Conservation (phyloP, 805 yeast genomes). For the Saccharomycopsis selenospora region DNA sequence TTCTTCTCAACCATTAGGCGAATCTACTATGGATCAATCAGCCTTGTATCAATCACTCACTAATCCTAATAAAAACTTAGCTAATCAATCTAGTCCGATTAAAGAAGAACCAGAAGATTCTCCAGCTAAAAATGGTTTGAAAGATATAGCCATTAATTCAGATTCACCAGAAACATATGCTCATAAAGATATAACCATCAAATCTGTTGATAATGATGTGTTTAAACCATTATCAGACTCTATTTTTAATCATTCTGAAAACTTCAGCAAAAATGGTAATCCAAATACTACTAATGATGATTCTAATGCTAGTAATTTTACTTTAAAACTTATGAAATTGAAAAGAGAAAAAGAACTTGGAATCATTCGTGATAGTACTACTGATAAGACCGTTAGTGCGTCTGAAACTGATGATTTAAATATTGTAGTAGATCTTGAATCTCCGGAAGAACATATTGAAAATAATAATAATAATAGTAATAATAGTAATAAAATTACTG, state of each 20-base stretch:
- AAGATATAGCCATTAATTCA: neutral
- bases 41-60: conserved; percentile 3
- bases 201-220: conserved; percentile 8
- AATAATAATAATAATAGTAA: neutral
- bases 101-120: neutral
- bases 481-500: neutral
- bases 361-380: neutral
- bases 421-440: neutral
- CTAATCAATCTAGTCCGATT: neutral
- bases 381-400: neutral
- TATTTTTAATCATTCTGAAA: conserved; percentile 1
- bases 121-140: neutral
- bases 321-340: conserved; percentile 17
- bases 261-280: neutral
- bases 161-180: neutral
- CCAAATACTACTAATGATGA: conserved; percentile 7
- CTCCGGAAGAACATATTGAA: neutral
- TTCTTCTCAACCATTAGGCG: conserved; percentile 19
- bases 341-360: conserved; percentile 15
- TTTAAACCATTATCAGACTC: conserved; percentile 20
- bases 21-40: conserved; percentile 13
- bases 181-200: conserved; percentile 6
- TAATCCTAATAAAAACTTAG: neutral
- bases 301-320: conserved; percentile 16
- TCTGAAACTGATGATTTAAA: neutral